A percentile compares a stretch with the other conserved stretches of the same genome.
Evolutionary conservation across 164 flowering plant genomes (phyloP).

Genomic region (Nymphaea colorata): DNA sequence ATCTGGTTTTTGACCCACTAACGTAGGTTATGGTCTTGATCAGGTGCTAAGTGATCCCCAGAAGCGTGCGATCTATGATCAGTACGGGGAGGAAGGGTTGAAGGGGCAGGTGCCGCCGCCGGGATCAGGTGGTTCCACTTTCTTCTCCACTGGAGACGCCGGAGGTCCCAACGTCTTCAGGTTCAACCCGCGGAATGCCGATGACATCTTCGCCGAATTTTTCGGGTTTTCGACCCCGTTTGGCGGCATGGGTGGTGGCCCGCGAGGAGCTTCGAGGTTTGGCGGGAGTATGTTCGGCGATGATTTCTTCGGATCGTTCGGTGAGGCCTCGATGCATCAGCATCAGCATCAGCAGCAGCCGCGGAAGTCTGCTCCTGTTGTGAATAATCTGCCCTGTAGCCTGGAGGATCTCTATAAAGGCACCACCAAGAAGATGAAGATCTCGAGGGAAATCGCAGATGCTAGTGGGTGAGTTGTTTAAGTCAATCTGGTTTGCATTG

Average conservation of each 20-base stretch:
- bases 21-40: neutral
- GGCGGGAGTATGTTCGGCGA: slow-evolving; percentile 36
- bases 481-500: neutral
- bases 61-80: slow-evolving; percentile 48
- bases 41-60: slow-evolving; percentile 60
- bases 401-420: slow-evolving; percentile 61
- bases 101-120: slow-evolving; percentile 57
- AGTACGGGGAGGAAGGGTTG: slow-evolving; percentile 53
- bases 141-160: slow-evolving; percentile 33
- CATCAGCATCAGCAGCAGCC: slow-evolving; percentile 14
- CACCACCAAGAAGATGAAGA: slow-evolving; percentile 57
- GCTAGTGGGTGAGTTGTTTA: slow-evolving; percentile 34
- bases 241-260: slow-evolving; percentile 29
- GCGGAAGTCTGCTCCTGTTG: slow-evolving; percentile 39
- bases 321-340: slow-evolving; percentile 16
- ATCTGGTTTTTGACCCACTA: neutral
- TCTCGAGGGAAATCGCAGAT: slow-evolving; percentile 47
- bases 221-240: slow-evolving; percentile 47
- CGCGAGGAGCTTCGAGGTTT: slow-evolving; percentile 24
- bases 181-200: slow-evolving; percentile 46
- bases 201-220: slow-evolving; percentile 49
- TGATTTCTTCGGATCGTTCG: slow-evolving; percentile 31
- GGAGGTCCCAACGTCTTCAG: slow-evolving; percentile 21
- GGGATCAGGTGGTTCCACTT: slow-evolving; percentile 22
- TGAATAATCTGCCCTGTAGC: slow-evolving; percentile 36